Conservation (phyloP, 495 filamentous ascomycete species). For the Aspergillus cavernicola region DNA sequence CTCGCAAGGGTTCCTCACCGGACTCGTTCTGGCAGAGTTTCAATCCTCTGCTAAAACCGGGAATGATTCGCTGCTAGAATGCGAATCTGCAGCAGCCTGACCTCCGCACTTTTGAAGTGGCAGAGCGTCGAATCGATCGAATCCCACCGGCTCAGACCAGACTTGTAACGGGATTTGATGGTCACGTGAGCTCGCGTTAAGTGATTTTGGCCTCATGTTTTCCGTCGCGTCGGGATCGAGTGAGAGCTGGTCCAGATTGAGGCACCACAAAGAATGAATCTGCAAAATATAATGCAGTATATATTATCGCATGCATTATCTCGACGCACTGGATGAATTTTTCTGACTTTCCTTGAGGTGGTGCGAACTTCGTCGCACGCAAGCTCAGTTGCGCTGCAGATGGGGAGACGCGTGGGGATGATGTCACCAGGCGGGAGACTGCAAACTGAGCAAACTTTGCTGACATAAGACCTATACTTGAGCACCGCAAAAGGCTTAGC, state of each 20-base stretch:
- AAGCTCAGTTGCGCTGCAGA: neutral
- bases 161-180: neutral
- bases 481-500: conserved; percentile 16
- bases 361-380: neutral
- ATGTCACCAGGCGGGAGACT: conserved; percentile 19
- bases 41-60: neutral
- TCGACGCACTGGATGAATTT: neutral
- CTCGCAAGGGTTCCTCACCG: conserved; percentile 5
- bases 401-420: conserved; percentile 29
- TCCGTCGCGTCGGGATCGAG: conserved; percentile 17
- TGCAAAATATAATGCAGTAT: neutral
- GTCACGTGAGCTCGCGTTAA: conserved; percentile 29
- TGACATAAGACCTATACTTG: conserved; percentile 21
- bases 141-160: neutral
- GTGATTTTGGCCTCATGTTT: conserved; percentile 14
- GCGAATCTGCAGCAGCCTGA: conserved; percentile 3
- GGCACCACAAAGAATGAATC: neutral
- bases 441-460: conserved; percentile 19
- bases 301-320: neutral
- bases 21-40: neutral
- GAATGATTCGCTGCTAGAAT: neutral
- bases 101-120: conserved; percentile 6
- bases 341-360: neutral
- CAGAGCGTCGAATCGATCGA: neutral
- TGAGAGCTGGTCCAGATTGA: neutral